Conservation (phyloP, 2,329 filamentous ascomycete species). For the Cladophialophora exuberans region DNA sequence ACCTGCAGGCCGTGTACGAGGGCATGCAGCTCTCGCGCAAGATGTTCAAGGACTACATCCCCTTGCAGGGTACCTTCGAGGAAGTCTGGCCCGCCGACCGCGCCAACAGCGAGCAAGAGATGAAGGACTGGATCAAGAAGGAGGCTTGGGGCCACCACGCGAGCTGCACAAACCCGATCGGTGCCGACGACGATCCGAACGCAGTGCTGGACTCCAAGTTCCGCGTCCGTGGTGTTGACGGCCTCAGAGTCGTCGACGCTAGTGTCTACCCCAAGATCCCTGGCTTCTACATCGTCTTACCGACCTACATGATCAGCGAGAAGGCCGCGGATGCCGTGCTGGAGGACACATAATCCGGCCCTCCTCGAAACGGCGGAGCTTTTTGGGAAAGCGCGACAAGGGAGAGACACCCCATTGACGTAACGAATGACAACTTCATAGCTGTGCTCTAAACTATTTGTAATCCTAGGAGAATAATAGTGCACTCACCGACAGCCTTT, state of each 20-base stretch:
- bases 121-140: constrained; percentile 54
- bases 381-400: no score
- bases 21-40: constrained; percentile 57
- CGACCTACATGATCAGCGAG: constrained; percentile 62
- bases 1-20: constrained; percentile 58
- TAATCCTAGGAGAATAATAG: no score
- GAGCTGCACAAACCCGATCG: constrained; percentile 59
- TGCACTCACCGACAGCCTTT: no score
- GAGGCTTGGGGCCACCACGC: constrained; percentile 63
- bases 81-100: constrained; percentile 49
- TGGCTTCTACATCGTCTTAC: constrained; percentile 56
- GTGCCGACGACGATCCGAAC: constrained; percentile 55
- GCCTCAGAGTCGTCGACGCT: constrained; percentile 65
- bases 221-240: constrained; percentile 58
- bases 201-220: constrained; percentile 62
- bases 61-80: constrained; percentile 47
- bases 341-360: background rate
- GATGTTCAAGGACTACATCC: constrained; percentile 46
- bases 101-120: constrained; percentile 47
- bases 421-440: no score
- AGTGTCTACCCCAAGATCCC: constrained; percentile 61
- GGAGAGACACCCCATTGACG: no score
- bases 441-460: no score
- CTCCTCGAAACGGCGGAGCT: no score
- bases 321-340: constrained; percentile 65